Evolutionary conservation across 2,329 filamentous ascomycete species (phyloP), one percentile per base, ranked within the genome.

Genomic region (Chaetomiaceae sp.): DNA sequence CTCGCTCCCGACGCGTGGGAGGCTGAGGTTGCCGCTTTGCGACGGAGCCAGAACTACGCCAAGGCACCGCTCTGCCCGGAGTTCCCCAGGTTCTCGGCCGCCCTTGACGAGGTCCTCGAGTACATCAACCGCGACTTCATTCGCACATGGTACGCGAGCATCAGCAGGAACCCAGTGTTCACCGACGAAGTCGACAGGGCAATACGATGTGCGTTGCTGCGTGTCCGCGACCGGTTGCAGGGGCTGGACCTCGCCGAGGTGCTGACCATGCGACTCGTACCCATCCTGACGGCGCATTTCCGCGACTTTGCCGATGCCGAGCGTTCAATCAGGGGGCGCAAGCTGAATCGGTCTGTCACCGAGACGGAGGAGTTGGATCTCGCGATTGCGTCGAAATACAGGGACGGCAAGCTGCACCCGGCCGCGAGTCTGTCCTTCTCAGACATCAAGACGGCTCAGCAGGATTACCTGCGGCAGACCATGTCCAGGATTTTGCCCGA

Each of bases 281-380:
- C 94, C 11, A 81, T 97, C 48, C 65, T 98, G 55, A 97, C 91
- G 24, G 75, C 80, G 9, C 93, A 98, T 65, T 80, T 98, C 58
- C 86, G 80, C 55, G 88, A 95, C 56, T 95, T 95, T 58, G 88
- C 90, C 64, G 83, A 93, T 54, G 93, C 93, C 1, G 93, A 98
- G 69, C 79, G 85, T 47, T 78, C 81, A 8, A 87, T 98, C 10
- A 79, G 91, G 44, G 94, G 94, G 11, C 86, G 83, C 62, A 88
- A 95, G 65, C 72, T 97, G 47, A 93, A 89, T 57, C 81, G 88
- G 42, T 89, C 84, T 54, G 83, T 98, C 45, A 97, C 94, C 3
- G 93, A 98, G 68, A 95, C 90, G 1, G 91, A 96, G 62, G 93
- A 98, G 73, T 72, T 98, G 58, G 90, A 97, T 65, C 73, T 95